Base-by-base conservation (phyloP, 495 filamentous ascomycete species). In the Neurospora tetraspora region DNA sequence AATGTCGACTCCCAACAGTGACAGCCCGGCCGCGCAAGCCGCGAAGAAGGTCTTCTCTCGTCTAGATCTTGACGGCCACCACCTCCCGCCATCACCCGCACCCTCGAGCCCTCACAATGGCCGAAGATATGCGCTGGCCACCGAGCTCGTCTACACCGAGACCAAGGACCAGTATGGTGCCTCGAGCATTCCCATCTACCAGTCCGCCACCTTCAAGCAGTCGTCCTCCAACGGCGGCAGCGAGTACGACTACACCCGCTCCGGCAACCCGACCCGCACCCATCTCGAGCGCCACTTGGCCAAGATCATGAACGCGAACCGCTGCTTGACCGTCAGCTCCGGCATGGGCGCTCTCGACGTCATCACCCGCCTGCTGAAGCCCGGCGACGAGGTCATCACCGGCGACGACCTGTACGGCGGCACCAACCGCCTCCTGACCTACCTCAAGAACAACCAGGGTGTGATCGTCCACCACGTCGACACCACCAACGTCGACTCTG, bases 181-280 rank as follows among this genome's bases (percentile, higher is more conserved):
- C 61, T 96, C 92, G 76, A 97, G 93, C 79, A 91, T 96, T 76
- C 96, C 96, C 53, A 98, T 99, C 78, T 99, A 99, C 81, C 96
- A 97, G 90, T 95, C 92, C 70, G 96, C 96, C 61, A 99, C 96
- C 43, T 99, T 99, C 86, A 98, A 98, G 82, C 96, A 98, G 84
- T 88, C 89, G 70, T 94, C 94, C 71, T 82, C 87, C 72, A 88
- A 86, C 73, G 89, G 88, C 71, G 92, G 92, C 68, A 91, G 89
- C 71, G 94, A 98, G 81, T 99, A 98, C 84, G 96, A 99, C 86
- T 99, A 99, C 86, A 97, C 96, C 43, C 91, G 96, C 34, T 97
- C 94, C 40, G 96, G 96, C 38, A 99, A 99, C 79, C 96, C 96
- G 20, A 99, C 96, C 68, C 89, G 96, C 68, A 97, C 95, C 31